phyloP scores from a whole-genome alignment of 2,329 filamentous ascomycete genomes.

The Chalaropsis ovoidea region DNA sequence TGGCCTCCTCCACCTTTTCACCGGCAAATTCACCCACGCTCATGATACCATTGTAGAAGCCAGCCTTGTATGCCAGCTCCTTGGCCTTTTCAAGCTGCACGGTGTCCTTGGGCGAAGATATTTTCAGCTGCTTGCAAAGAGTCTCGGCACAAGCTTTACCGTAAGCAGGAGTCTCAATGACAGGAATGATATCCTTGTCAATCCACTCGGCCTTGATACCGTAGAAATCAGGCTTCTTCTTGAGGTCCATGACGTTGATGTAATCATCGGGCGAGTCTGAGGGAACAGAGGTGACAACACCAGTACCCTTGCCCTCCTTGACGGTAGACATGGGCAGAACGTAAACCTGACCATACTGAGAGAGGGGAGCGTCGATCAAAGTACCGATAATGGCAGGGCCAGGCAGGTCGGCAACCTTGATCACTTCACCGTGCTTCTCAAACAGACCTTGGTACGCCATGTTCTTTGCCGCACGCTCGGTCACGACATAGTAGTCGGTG shows the following conservation, averaged over 20 bases:
- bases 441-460: constrained; percentile 93
- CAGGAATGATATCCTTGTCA: constrained; percentile 75
- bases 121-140: constrained; percentile 87
- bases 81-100: constrained; percentile 86
- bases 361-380: constrained; percentile 81
- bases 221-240: constrained; percentile 94
- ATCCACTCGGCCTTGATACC: constrained; percentile 96
- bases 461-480: constrained; percentile 78
- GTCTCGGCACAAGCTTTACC: constrained; percentile 74
- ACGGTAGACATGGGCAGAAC: constrained; percentile 95
- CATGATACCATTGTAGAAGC: constrained; percentile 91
- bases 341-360: constrained; percentile 69
- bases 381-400: constrained; percentile 79
- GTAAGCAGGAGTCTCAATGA: constrained; percentile 81
- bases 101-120: constrained; percentile 88
- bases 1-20: constrained; percentile 73
- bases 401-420: constrained; percentile 62
- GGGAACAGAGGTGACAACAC: constrained; percentile 89
- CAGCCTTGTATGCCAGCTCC: constrained; percentile 92
- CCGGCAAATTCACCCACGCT: constrained; percentile 80
- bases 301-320: constrained; percentile 86
- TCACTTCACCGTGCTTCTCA: constrained; percentile 61
- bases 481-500: constrained; percentile 75
- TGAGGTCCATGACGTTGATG: constrained; percentile 74
- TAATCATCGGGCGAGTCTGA: constrained; percentile 93